Evolutionary conservation across 495 filamentous ascomycete genomes (phyloP), one percentile per base, ranked within the genome.

Genomic region (Pseudevernia furfuracea): DNA sequence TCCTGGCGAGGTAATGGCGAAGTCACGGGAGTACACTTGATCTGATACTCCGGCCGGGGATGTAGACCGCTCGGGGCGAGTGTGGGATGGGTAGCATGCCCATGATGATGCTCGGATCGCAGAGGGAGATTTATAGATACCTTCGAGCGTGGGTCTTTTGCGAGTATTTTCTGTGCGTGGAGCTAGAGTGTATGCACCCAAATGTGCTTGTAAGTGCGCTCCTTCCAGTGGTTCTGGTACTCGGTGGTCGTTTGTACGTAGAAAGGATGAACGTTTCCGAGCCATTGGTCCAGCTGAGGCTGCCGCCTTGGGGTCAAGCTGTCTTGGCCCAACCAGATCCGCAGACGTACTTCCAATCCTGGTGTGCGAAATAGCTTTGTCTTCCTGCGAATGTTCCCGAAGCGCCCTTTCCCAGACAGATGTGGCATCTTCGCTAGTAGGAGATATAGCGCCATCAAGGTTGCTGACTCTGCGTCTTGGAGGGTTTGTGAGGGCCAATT

Each of bases 41-140:
- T 69, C 67, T 59, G 52, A 15, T 21, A 64, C 39, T 25, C 57
- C 58, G 44, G 67, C 67, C 3, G 60, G 61, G 17, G 67, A 64
- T 12, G 58, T 28, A 32, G 63, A 63, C 9, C 67, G 60, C 41
- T 60, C 67, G 23, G 43, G 49, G 32, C 67, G 60, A 43, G 64
- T 60, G 46, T 69, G 64, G 44, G 64, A 62, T 19, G 67, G 67
- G 43, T 63, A 69, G 25, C 67, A 65, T 43, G 56, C n/a, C 67
- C 67, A 69, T 28, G 64, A 67, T 57, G 46, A 53, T 38, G 34
- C 60, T 32, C 64, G 60, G 15, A 55, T 37, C 30, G 48, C 37
- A 17, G 61, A 58, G n/a, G 67, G 60, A 34, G 64, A 44, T 36
- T 49, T 60, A 48, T 48, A 58, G n/a, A 30, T 41, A 43, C 49